Evolutionary conservation across 306 rosid genomes (phyloP), one percentile per base, ranked within the genome.

Genomic region (Begonia loranthoides): DNA sequence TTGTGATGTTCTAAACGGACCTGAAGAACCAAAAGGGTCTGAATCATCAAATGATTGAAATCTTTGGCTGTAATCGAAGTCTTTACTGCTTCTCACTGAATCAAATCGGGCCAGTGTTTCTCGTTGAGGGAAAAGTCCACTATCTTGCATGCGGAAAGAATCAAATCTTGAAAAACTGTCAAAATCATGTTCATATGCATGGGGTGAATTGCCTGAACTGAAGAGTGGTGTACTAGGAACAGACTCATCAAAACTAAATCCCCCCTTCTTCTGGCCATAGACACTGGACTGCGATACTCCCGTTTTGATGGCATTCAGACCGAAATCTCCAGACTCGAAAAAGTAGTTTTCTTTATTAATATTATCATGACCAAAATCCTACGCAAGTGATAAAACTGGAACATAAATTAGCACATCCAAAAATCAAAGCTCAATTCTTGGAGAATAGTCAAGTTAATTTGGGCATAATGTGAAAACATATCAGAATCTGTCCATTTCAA

Each of bases 211-310:
- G 51, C 85, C 72, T 45, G 81, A 73, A 70, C 68, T 81, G 81
- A 68, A 73, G 60, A 85, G 85, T 17, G 95, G 99, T 9, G 99
- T 87, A 77, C 81, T 92, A 13, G 94, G 99, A 71, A 87, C 96
- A 39, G 96, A 92, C 60, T 92, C 94, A 5, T 92, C 99, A 55
- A 92, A 92, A 28, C 36, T 28, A 55, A 92, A 87, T 14, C 78
- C 56, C 16, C 73, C 78, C 63, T 67, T 76, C 84, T 72, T 87
- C 64, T 59, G 94, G 66, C 75, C 68, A 51, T 55, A 28, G 55
- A 74, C 69, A 41, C 76, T 62, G 13, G 65, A 73, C 52, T 57
- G 80, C 4, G 78, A 65, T 46, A 94, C 70, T 40, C 81, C 79
- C 9, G 94, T 92, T 71, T 62, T 80, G 40, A 87, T 81, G 65